A percentile compares a stretch with the other conserved stretches of the same genome.
These are phyloP conservation scores for Misopates orontium DNA, from an alignment of 257 asterid genomes.

Conservation along the genomic window DNA sequence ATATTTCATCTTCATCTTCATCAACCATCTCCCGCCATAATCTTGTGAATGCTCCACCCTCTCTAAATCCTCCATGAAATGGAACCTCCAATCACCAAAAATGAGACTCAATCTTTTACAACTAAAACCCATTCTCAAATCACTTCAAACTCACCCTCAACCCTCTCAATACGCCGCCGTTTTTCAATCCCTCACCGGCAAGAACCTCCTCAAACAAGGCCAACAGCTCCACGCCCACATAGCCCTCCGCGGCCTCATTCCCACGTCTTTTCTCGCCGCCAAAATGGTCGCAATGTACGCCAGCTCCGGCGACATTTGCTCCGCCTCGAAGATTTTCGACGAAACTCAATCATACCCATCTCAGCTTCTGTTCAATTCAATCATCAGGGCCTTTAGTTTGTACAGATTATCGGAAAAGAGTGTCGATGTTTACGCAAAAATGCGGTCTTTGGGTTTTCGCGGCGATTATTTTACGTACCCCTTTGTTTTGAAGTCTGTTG, in stretches of 20 bases:
- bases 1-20: no score
- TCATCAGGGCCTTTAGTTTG: conserved; percentile 67
- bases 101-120: no score
- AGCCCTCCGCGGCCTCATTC: conserved; percentile 53
- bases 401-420: conserved; percentile 40
- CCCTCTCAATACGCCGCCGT: conserved; percentile 54
- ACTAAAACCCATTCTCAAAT: no score
- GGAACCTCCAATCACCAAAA: conserved; percentile 18
- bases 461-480: conserved; percentile 83
- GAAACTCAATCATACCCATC: conserved; percentile 41
- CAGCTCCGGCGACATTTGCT: conserved; percentile 70
- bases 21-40: conserved; percentile 18
- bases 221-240: conserved; percentile 75
- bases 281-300: conserved; percentile 97
- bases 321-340: conserved; percentile 55
- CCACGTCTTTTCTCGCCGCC: conserved; percentile 56
- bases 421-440: conserved; percentile 29
- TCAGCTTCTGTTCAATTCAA: conserved; percentile 61
- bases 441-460: conserved; percentile 51
- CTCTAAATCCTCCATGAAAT: conserved; percentile 29
- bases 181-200: conserved; percentile 65
- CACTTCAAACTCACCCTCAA: conserved; percentile 33
- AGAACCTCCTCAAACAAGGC: conserved; percentile 57
- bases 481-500: conserved; percentile 69
- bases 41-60: not conserved